Evolutionary conservation across 345 rosid species (phyloP), one percentile per base, ranked within the genome.

Genomic region (Brassica cretica): DNA sequence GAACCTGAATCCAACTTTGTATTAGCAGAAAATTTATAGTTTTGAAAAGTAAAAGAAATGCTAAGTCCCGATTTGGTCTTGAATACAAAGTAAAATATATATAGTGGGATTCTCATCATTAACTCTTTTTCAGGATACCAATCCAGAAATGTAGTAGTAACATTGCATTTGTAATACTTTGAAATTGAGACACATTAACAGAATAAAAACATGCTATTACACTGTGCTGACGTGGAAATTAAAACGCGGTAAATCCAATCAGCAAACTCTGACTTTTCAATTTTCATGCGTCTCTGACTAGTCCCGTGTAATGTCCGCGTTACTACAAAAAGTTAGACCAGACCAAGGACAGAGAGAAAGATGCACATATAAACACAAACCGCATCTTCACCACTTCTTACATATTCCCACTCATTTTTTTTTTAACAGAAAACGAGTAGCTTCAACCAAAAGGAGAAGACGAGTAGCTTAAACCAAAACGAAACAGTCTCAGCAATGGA

Each of bases 401-500:
- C 64, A 24, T 10, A 70, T 58, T 10, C 49, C 15, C 11, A 66
- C 72, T 71, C 68, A 59, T 18, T 29, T 11, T 3, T 39, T 15
- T 35, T 29, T 6, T 29, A n/a, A 37, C 76, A 73, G 73, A 81
- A 65, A 44, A 0, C 27, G 4, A 64, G 1, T 64, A 78, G 77
- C 11, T 82, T 70, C 60, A 82, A 76, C 77, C 39, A 69, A 27
- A 64, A 9, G 11, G 78, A 72, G 9, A 61, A 65, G 69, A 37
- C 51, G 16, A 65, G 29, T 35, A 68, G 67, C 21, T 80, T 70
- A 46, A 77, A 74, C 77, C 39, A 72, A 33, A 60, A 18, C 8
- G 78, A 72, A 14, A 11, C 2, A 61, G 53, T 11, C 11, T 64
- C 76, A 64, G 90, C 81, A 2, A 93, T 96, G 99, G 98, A 96